Conservation (phyloP, 2,329 filamentous ascomycete genomes). For the Pseudocercospora fijiensis region DNA sequence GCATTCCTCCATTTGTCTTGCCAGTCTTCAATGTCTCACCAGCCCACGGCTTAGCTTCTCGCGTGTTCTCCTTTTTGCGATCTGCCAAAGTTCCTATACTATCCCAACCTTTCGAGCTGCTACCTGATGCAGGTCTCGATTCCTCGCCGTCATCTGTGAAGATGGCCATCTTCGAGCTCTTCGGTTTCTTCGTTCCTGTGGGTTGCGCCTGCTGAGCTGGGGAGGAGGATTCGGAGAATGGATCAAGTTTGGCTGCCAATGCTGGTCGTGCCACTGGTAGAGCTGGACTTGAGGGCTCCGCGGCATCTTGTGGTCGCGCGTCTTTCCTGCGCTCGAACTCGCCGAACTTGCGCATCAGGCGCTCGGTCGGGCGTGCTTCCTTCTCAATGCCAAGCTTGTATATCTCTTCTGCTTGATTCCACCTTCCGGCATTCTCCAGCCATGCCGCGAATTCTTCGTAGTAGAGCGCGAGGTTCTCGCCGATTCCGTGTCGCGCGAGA, state of each 20-base stretch:
- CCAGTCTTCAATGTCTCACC: constrained; percentile 87
- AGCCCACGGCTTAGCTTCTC: constrained; percentile 85
- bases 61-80: constrained; percentile 87
- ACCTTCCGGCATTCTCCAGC: constrained; percentile 80
- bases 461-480: constrained; percentile 82
- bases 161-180: constrained; percentile 80
- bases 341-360: constrained; percentile 82
- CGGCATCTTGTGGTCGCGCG: constrained; percentile 59
- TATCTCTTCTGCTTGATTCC: constrained; percentile 90
- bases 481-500: constrained; percentile 81
- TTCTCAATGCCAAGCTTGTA: constrained; percentile 86
- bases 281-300: constrained; percentile 79
- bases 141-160: constrained; percentile 70
- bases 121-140: constrained; percentile 54
- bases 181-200: constrained; percentile 59
- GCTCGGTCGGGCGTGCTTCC: constrained; percentile 77
- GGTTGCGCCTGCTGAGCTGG: constrained; percentile 65
- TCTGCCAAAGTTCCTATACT: constrained; percentile 83
- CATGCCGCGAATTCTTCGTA: constrained; percentile 97
- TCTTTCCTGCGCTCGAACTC: constrained; percentile 83
- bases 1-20: constrained; percentile 71
- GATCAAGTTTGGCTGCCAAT: constrained; percentile 74
- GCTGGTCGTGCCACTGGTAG: constrained; percentile 73
- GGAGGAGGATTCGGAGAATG: constrained; percentile 63
- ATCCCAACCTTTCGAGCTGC: constrained; percentile 77